Percentiles rank a stretch among this genome's conserved stretches.
These are phyloP conservation scores for Silene vulgaris DNA, from an alignment of 179 eudicot species.

Conservation along the genomic window DNA sequence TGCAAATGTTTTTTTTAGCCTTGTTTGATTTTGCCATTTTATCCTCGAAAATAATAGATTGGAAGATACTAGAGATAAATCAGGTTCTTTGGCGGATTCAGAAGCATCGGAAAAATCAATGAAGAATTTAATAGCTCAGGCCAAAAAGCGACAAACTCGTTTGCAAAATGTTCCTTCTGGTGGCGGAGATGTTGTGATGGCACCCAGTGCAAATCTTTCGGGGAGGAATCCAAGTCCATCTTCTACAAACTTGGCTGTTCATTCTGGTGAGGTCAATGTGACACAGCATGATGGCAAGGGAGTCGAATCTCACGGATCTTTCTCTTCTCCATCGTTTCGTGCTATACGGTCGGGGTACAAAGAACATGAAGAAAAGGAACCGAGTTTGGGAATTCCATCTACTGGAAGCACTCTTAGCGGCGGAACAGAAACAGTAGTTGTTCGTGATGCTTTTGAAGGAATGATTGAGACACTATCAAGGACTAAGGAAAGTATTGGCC, in stretches of 20 bases:
- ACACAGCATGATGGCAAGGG: conserved; percentile 39
- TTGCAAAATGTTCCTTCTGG: conserved; percentile 41
- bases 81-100: conserved; percentile 37
- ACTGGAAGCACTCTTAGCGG: conserved; percentile 70
- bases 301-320: conserved; percentile 32
- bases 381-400: conserved; percentile 45
- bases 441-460: conserved; percentile 98
- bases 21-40: conserved; percentile 20
- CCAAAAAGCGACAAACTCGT: conserved; percentile 63
- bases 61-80: conserved; percentile 40
- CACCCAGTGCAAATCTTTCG: conserved; percentile 27
- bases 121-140: conserved; percentile 88
- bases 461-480: conserved; percentile 94
- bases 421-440: conserved; percentile 88
- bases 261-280: conserved; percentile 35
- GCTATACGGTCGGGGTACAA: conserved; percentile 38
- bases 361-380: conserved; percentile 55
- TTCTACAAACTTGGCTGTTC: conserved; percentile 33
- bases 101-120: conserved; percentile 55
- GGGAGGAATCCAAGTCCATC: conserved; percentile 47
- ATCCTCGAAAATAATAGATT: conserved; percentile 32
- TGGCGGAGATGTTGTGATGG: conserved; percentile 28
- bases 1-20: neutral
- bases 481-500: conserved; percentile 96
- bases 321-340: conserved; percentile 44